Conservation (phyloP, 176 grass and related monocot genomes). For the Chrysopogon serrulatus region DNA sequence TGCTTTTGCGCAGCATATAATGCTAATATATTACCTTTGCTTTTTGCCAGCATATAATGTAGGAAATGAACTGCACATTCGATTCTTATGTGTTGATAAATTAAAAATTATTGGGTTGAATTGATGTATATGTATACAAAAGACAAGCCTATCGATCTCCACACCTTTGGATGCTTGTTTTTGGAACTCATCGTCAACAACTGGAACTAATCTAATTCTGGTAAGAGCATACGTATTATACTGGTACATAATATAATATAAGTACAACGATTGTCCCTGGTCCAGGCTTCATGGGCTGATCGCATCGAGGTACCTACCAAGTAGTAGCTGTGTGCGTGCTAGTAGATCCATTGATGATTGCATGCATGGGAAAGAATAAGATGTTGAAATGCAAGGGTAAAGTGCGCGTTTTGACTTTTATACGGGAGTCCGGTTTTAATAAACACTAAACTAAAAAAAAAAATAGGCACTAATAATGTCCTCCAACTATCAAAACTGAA, state of each 20-base stretch:
- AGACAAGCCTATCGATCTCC: too few relatives aligned
- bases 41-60: too few relatives aligned
- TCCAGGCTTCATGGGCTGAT: background rate
- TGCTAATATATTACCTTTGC: too few relatives aligned
- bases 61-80: background rate
- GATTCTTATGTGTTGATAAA: background rate
- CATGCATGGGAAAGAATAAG: background rate
- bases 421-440: too few relatives aligned
- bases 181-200: background rate
- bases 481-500: too few relatives aligned
- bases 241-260: too few relatives aligned
- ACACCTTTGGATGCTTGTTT: conserved; percentile 20
- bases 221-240: background rate
- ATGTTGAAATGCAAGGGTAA: background rate
- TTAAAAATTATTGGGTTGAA: too few relatives aligned
- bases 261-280: background rate
- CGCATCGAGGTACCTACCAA: background rate
- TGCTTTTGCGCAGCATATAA: too few relatives aligned
- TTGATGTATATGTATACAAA: too few relatives aligned
- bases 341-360: background rate
- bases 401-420: too few relatives aligned
- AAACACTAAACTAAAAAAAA: too few relatives aligned
- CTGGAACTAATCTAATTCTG: background rate
- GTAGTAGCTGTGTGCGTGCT: background rate
- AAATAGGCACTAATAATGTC: too few relatives aligned